phyloP scores from a whole-genome alignment of 2,329 filamentous ascomycete genomes.

The Phyllachora maydis region DNA sequence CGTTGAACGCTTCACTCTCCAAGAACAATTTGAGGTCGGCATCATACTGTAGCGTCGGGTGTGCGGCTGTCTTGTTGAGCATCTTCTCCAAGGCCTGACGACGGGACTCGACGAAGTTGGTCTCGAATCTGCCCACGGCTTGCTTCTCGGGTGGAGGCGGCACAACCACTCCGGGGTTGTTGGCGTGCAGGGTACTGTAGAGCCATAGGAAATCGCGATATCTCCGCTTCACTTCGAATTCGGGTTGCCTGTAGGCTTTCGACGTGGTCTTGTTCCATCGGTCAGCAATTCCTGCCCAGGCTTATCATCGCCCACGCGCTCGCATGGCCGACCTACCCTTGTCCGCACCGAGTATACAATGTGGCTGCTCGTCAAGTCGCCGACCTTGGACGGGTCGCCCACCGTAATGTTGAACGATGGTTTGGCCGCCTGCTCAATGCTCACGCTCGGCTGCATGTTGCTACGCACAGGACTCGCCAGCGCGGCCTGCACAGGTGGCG shows the following conservation, averaged over 20 bases:
- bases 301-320: neutral
- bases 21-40: slow-evolving; percentile 88
- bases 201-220: slow-evolving; percentile 98
- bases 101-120: slow-evolving; percentile 86
- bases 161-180: slow-evolving; percentile 87
- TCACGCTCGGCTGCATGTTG: slow-evolving; percentile 56
- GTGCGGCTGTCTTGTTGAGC: slow-evolving; percentile 85
- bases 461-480: slow-evolving; percentile 27
- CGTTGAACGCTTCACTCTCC: slow-evolving; percentile 87
- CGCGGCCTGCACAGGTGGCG: slow-evolving; percentile 40
- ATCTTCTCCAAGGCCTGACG: slow-evolving; percentile 88
- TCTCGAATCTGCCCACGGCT: slow-evolving; percentile 87
- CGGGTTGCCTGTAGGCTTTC: slow-evolving; percentile 80
- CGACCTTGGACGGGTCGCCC: slow-evolving; percentile 94
- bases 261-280: slow-evolving; percentile 51
- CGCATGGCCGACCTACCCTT: slow-evolving; percentile 57
- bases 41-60: slow-evolving; percentile 82
- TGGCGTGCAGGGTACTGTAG: slow-evolving; percentile 83
- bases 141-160: slow-evolving; percentile 96
- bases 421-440: slow-evolving; percentile 81
- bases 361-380: slow-evolving; percentile 88
- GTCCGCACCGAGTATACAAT: slow-evolving; percentile 95
- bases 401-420: slow-evolving; percentile 80
- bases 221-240: slow-evolving; percentile 82
- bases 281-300: slow-evolving; percentile 4